Percentiles rank a stretch among this genome's conserved stretches.
Evolutionary conservation across 345 rosid species (phyloP).

Genomic region (Dipteronia sinensis): DNA sequence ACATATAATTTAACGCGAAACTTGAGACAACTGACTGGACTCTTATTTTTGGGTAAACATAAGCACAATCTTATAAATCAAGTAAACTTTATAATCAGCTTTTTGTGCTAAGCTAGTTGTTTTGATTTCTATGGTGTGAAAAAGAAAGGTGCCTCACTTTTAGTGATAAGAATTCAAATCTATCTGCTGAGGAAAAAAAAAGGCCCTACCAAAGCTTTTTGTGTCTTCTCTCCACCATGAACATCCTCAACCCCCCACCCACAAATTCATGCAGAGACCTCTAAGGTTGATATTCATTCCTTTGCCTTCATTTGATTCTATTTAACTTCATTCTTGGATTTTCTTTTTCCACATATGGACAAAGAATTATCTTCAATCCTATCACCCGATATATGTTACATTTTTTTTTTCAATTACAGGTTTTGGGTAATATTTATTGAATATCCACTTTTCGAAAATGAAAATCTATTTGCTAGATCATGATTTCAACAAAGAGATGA

Average conservation of each 20-base stretch:
- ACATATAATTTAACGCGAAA: too few relatives aligned
- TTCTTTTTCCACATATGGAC: constrained; percentile 10
- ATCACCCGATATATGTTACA: too few relatives aligned
- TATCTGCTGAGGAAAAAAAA: constrained; percentile 17
- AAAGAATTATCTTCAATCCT: constrained; percentile 8
- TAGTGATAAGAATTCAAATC: constrained; percentile 27
- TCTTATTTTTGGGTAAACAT: not conserved
- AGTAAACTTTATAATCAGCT: constrained; percentile 18
- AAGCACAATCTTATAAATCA: not conserved
- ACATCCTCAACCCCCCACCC: not conserved
- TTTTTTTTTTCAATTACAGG: too few relatives aligned
- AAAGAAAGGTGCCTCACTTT: constrained; percentile 25
- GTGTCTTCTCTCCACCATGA: not conserved
- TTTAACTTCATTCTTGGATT: constrained; percentile 11
- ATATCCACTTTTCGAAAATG: not conserved
- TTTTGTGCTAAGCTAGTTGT: constrained; percentile 20
- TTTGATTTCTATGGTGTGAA: constrained; percentile 21
- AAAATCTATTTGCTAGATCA: too few relatives aligned
- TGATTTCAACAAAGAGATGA: not conserved
- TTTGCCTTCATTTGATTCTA: constrained; percentile 19
- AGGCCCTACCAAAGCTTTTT: constrained; percentile 27
- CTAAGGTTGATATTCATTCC: not conserved
- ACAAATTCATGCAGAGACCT: not conserved
- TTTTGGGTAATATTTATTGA: not conserved
- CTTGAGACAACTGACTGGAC: not conserved